Evolutionary conservation across 768 basidiomycete species (phyloP), one percentile per base, ranked within the genome.

Genomic region (Tremella fuciformis): DNA sequence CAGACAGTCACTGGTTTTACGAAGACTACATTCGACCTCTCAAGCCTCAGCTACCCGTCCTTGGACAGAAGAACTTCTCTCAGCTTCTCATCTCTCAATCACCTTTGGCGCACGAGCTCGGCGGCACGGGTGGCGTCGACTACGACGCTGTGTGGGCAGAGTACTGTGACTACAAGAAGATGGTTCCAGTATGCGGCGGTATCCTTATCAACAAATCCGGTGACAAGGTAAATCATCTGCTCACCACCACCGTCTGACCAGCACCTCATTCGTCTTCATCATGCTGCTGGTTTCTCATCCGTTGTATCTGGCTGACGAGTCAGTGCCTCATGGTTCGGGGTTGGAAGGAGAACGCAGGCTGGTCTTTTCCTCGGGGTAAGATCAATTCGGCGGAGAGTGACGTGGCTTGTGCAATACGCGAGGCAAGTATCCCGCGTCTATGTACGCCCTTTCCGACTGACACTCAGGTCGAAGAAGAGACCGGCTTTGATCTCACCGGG

Each of bases 351-450:
- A 89, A 87, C 18, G 89, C 96, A 1, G 90, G 91, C 7, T 99
- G 96, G 96, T 88, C 91, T n/a, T 99, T 98, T 77, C 96, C 96
- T 7, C 89, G 94, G 75, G 96, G 96, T n/a, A 99, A 99, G 79
- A 98, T 98, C 76, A 99, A 99, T 69, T 87, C 93, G 75, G 84
- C 88, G 59, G 96, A 99, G 75, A 84, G 87, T 8, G 83, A 86
- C 56, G 82, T 83, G 50, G 83, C 82, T 55, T 99, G 96, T 77
- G 96, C 94, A 1, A 82, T 89, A 54, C 85, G 96, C 76, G 96
- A 99, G 80, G 94, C 93, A 62, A 55, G 84, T 42, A n/a, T 8
- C 41, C 16, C 40, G 26, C 22, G 22, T 38, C 13, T 2, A 15
- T 38, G 38, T 26, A 40, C 38, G 25, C 38, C 19, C 22, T 26